Percentiles rank a stretch among this genome's conserved stretches.
phyloP scores from a whole-genome alignment of 1,284 basidiomycete species.

The Gomphus sp. region DNA sequence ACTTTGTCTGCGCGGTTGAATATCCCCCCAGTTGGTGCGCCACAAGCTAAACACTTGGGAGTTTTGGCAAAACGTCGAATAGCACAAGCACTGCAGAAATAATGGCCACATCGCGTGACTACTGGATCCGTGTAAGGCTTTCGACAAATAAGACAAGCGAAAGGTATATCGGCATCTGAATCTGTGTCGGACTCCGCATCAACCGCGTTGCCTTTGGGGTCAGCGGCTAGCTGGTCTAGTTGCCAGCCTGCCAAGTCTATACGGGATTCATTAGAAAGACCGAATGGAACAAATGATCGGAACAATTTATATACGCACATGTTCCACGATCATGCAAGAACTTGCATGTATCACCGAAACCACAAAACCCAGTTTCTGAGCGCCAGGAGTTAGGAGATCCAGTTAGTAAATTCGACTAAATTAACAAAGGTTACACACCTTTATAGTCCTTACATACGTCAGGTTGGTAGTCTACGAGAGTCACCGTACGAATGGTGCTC shows the following conservation, averaged over 20 bases:
- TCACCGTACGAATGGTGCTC: conserved; percentile 89
- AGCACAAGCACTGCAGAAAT: conserved; percentile 92
- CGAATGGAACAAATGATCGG: conserved; percentile 10
- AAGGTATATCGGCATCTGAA: conserved; percentile 85
- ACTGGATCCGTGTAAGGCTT: conserved; percentile 93
- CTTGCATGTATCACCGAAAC: conserved; percentile 98
- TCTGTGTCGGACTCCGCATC: conserved; percentile 46
- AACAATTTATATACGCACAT: conserved; percentile 39
- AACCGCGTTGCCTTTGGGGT: conserved; percentile 49
- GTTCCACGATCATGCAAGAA: conserved; percentile 86
- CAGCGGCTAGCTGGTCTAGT: conserved; percentile 78
- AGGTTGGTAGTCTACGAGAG: conserved; percentile 96
- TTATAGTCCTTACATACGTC: conserved; percentile 99
- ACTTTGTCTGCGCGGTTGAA: conserved; percentile 88
- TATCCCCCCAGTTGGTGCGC: conserved; percentile 86
- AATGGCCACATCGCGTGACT: conserved; percentile 94
- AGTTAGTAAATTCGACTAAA: conserved; percentile 11
- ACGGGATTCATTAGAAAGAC: conserved; percentile 1
- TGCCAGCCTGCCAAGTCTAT: conserved; percentile 97
- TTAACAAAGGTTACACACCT: conserved; percentile 42
- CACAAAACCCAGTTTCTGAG: conserved; percentile 95
- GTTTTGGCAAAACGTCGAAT: conserved; percentile 91
- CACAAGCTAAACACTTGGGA: conserved; percentile 94
- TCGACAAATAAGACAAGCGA: conserved; percentile 94
- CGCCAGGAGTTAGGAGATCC: neutral